Evolutionary conservation across 2,329 filamentous ascomycete genomes (phyloP).

Genomic region (Trichoderma gracile): DNA sequence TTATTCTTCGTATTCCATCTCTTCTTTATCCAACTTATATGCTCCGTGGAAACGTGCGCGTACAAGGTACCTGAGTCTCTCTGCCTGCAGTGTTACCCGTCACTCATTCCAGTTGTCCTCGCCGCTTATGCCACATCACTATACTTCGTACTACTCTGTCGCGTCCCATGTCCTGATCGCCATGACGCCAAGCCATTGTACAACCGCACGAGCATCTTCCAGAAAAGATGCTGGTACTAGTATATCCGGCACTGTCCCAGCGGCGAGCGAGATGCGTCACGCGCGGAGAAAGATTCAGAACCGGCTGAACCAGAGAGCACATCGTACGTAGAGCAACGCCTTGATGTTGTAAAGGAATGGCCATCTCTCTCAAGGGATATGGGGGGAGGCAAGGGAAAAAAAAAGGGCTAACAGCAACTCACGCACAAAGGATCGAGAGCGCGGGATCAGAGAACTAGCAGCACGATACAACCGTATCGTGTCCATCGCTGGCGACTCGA

Average conservation of each 20-base stretch:
- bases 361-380: too few species aligned
- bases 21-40: not conserved
- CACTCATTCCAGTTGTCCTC: not conserved
- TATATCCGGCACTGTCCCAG: not conserved
- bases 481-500: conserved; percentile 21
- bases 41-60: not conserved
- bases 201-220: not conserved
- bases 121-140: too few species aligned
- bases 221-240: not conserved
- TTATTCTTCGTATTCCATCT: not conserved
- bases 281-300: conserved; percentile 15
- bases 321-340: conserved; percentile 1
- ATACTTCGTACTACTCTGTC: too few species aligned
- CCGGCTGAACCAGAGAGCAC: conserved; percentile 12
- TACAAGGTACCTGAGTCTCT: not conserved
- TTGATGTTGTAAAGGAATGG: too few species aligned
- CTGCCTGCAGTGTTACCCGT: not conserved
- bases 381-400: too few species aligned
- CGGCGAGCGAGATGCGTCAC: conserved; percentile 9
- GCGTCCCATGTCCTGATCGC: not conserved
- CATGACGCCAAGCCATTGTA: not conserved
- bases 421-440: not conserved
- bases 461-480: not conserved
- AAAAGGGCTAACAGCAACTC: not conserved
- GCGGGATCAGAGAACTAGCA: not conserved